Base-by-base conservation (phyloP, 495 filamentous ascomycete species). In the Xylaria longipes region DNA sequence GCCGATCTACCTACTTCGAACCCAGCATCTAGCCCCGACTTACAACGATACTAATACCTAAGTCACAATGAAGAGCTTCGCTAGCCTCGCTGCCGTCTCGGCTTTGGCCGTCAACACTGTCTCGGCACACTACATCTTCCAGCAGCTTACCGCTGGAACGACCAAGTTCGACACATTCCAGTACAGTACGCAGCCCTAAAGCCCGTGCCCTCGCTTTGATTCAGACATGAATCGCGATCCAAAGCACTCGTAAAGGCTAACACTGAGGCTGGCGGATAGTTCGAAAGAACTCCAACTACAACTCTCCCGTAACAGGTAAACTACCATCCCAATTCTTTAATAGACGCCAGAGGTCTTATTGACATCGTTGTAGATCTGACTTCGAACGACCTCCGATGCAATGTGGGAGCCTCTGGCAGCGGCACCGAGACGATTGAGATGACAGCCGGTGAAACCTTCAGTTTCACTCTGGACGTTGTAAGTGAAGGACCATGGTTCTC, bases 331-430 rank as follows among this genome's bases (percentile, higher is more conserved):
- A 39, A 15, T 17, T 29, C 71, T 27, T 15, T n/a, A 43, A 20
- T 57, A 45, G 11, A 33, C 15, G 45, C 17, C 14, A 11, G 20
- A 25, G 12, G 6, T 35, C 11, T 29, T 48, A 31, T 33, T 33
- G 61, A 74, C 37, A 71, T 14, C 7, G 45, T 12, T 37, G n/a
- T 41, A 77, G 80, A 84, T 63, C 77, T 87, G n/a, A 48, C 79
- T 1, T 83, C 81, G 7, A 75, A 72, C 41, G 84, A 87, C 68
- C 79, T 88, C 43, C 80, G 85, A 20, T 88, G 86, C 80, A 88
- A 88, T 73, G 84, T 86, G 12, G 85, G 84, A 52, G 84, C 83
- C n/a, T 71, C 79, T 22, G 82, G 83, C 22, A 67, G 70, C 25
- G 71, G 71, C 25, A 86, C 85, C 0, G 62, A 78, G 8, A 83